Evolutionary conservation across 768 basidiomycete species (phyloP).

Genomic region (Boletales sp.): DNA sequence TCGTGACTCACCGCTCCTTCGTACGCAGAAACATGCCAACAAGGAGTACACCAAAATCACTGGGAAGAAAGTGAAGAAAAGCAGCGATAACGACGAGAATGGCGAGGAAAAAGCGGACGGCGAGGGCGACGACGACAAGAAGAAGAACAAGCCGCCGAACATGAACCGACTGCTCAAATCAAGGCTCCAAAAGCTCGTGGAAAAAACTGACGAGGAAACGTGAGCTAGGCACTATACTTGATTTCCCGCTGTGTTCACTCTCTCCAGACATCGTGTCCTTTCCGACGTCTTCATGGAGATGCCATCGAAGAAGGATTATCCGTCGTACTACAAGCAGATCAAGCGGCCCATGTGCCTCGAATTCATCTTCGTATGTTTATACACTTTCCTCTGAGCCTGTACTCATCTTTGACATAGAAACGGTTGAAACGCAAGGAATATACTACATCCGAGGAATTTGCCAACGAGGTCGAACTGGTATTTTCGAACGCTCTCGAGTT

Average conservation of each 20-base stretch:
- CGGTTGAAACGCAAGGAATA: conserved; percentile 82
- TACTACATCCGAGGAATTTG: conserved; percentile 60
- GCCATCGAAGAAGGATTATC: conserved; percentile 75
- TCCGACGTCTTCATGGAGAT: conserved; percentile 81
- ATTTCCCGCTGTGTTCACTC: background rate
- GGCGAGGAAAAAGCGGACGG: conserved; percentile 40
- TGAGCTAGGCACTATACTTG: conserved; percentile 35
- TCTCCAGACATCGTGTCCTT: conserved; percentile 57
- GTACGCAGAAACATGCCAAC: conserved; percentile 43
- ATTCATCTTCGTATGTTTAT: conserved; percentile 63
- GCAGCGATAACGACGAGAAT: conserved; percentile 36
- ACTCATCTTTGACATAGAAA: conserved; percentile 47
- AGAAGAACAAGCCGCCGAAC: conserved; percentile 53
- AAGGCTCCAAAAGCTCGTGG: conserved; percentile 67
- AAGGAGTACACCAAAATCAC: conserved; percentile 46
- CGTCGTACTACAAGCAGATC: conserved; percentile 76
- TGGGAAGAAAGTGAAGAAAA: conserved; percentile 39
- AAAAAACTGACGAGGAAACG: conserved; percentile 64
- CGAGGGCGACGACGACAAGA: conserved; percentile 44
- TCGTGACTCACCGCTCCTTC: background rate
- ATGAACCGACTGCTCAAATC: conserved; percentile 64
- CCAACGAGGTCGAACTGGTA: conserved; percentile 84
- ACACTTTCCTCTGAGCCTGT: background rate
- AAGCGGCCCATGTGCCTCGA: conserved; percentile 77
- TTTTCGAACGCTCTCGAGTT: conserved; percentile 87